Evolutionary conservation across 1,139 yeast genomes (phyloP).

Genomic region (Hansenula sp.): DNA sequence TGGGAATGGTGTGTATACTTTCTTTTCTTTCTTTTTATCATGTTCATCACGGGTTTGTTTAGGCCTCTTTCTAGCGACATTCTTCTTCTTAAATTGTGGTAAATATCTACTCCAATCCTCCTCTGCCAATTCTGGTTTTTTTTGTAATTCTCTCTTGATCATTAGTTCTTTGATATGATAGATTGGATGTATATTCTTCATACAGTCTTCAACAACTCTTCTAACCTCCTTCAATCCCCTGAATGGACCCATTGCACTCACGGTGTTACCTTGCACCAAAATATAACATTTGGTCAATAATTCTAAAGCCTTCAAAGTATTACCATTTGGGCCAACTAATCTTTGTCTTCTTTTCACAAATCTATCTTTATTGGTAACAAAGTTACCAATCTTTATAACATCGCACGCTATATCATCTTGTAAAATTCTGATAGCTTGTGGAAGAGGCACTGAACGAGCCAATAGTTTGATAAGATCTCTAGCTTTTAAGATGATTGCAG

Average conservation of each 20-base stretch:
- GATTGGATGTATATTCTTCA: constrained; percentile 94
- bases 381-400: constrained; percentile 89
- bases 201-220: constrained; percentile 95
- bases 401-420: constrained; percentile 96
- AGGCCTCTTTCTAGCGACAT: constrained; percentile 91
- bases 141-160: constrained; percentile 94
- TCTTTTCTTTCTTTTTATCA: constrained; percentile 59
- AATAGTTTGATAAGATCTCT: constrained; percentile 89
- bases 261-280: constrained; percentile 96
- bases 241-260: constrained; percentile 94
- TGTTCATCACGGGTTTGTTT: constrained; percentile 48
- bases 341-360: constrained; percentile 95
- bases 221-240: constrained; percentile 90
- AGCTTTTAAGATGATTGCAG: constrained; percentile 90
- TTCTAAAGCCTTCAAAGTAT: constrained; percentile 92
- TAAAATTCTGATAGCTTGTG: constrained; percentile 88
- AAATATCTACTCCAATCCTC: constrained; percentile 98
- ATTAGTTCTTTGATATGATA: constrained; percentile 94
- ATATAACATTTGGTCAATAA: constrained; percentile 90
- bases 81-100: constrained; percentile 95
- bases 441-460: constrained; percentile 96
- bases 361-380: constrained; percentile 86
- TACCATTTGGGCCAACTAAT: constrained; percentile 95
- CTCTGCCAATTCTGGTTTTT: constrained; percentile 89
- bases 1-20: constrained; percentile 97